phyloP scores from a whole-genome alignment of 306 rosid genomes.

The Elaeagnus macrophylla region DNA sequence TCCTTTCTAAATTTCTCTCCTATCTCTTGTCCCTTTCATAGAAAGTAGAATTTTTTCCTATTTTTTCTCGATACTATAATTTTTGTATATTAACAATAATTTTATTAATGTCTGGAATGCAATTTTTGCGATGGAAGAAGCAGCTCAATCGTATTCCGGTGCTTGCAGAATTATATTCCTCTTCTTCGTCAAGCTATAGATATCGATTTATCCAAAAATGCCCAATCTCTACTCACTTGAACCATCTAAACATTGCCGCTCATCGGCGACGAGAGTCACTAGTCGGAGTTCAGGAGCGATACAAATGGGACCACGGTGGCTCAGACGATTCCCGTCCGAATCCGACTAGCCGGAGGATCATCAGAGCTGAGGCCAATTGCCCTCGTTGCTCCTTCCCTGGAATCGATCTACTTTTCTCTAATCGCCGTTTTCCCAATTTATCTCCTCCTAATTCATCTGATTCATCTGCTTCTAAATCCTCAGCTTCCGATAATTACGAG shows the following conservation, averaged over 20 bases:
- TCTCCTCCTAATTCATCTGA: slow-evolving; percentile 14
- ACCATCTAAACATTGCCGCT: slow-evolving; percentile 28
- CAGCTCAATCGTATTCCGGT: slow-evolving; percentile 32
- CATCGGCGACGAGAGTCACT: slow-evolving; percentile 47
- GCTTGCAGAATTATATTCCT: slow-evolving; percentile 13
- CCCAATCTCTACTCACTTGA: slow-evolving; percentile 48
- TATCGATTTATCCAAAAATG: slow-evolving; percentile 30
- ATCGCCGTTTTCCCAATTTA: slow-evolving; percentile 42
- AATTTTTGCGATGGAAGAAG: slow-evolving; percentile 47
- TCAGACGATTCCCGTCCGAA: slow-evolving; percentile 36
- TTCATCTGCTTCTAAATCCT: not conserved
- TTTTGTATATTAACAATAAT: not conserved
- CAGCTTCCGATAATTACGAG: slow-evolving; percentile 26
- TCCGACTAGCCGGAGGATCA: slow-evolving; percentile 69
- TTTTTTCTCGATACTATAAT: no score
- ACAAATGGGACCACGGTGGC: slow-evolving; percentile 95
- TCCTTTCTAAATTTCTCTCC: not conserved
- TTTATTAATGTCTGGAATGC: slow-evolving; percentile 30
- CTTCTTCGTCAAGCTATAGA: slow-evolving; percentile 17
- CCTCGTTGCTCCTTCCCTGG: slow-evolving; percentile 72
- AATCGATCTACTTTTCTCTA: slow-evolving; percentile 60
- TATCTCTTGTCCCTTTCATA: not conserved
- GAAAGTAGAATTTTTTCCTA: not conserved
- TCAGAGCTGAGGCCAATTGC: slow-evolving; percentile 85
- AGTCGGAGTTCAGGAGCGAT: slow-evolving; percentile 62